Percentiles rank a stretch among this genome's conserved stretches.
These are phyloP conservation scores for Trichoderma afroharzianum DNA, from an alignment of 2,329 filamentous ascomycete species.

Conservation along the genomic window DNA sequence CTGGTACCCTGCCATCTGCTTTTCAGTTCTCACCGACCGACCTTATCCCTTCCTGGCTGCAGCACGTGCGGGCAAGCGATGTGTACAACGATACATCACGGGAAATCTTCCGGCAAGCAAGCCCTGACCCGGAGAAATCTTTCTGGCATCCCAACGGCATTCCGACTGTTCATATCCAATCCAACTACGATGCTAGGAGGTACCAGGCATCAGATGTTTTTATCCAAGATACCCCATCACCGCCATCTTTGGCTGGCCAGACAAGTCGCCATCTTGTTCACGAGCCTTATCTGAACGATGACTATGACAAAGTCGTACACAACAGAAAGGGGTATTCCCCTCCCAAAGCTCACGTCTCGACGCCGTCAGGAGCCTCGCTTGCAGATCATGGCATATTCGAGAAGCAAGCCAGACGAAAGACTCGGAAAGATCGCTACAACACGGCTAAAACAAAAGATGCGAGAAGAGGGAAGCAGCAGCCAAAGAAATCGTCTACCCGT, in stretches of 20 bases:
- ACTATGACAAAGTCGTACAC: background rate
- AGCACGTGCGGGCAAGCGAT: conserved; percentile 6
- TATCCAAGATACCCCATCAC: background rate
- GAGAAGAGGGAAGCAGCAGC: background rate
- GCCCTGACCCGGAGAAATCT: background rate
- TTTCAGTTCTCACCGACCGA: background rate
- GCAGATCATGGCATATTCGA: background rate
- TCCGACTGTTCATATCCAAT: background rate
- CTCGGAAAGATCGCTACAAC: conserved; percentile 22
- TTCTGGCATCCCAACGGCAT: conserved; percentile 14
- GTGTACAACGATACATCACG: background rate
- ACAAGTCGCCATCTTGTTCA: background rate
- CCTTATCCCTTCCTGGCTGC: conserved; percentile 10
- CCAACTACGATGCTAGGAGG: background rate
- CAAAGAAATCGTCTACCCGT: background rate
- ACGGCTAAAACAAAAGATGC: background rate
- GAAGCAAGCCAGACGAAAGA: conserved; percentile 21
- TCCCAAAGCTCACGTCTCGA: background rate
- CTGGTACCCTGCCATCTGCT: background rate
- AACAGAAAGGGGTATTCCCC: background rate
- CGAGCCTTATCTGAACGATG: background rate
- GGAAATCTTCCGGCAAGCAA: background rate
- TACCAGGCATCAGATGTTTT: conserved; percentile 8
- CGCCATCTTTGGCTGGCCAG: background rate
- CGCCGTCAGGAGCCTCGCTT: background rate